Base-by-base conservation (phyloP, 495 filamentous ascomycete species). In the Cercophora samala region DNA sequence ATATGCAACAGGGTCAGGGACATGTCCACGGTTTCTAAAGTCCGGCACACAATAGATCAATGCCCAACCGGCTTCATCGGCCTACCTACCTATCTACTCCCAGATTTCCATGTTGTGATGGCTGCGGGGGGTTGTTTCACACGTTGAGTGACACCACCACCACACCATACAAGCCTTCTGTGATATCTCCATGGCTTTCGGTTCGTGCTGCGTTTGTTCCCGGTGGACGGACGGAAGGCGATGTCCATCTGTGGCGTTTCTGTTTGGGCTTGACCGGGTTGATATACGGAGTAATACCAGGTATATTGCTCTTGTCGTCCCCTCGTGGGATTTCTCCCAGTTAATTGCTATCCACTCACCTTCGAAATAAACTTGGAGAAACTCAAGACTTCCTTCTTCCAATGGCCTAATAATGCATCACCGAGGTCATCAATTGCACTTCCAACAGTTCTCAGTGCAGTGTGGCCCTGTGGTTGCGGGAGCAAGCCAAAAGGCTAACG, bases 141-240 rank as follows among this genome's bases (percentile, higher is more conserved):
- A 56, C 53, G n/a, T 56, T 56, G n/a, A 3, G 53, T 56, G 53
- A 56, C 53, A 23, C 53, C 53, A 56, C 53, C 53, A 23, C 53
- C 37, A 56, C 53, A 23, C n/a, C 32, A 37, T 21, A 56, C 53
- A 56, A 29, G 51, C 54, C 24, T n/a, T 32, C 26, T 19, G 21
- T 60, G 54, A 60, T 37, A 66, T 62, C 11, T 60, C 13, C n/a
- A 52, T 60, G 62, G 54, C 23, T 60, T 53, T 32, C 23, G 59
- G 54, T 51, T 62, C 60, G 52, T 54, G 2, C 37, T 9, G 8
- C 2, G 37, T 46, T 46, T 46, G 37, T 46, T 13, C 37, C 37
- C 5, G 37, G 37, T 13, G 37, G 15, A 17, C 8, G 13, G 13
- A 46, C 11, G 37, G 15, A 46, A 46, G 37, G 37, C 15, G 15